Evolutionary conservation across 2,329 filamentous ascomycete species (phyloP).

Genomic region (Cephalotrichum gorgonifer): DNA sequence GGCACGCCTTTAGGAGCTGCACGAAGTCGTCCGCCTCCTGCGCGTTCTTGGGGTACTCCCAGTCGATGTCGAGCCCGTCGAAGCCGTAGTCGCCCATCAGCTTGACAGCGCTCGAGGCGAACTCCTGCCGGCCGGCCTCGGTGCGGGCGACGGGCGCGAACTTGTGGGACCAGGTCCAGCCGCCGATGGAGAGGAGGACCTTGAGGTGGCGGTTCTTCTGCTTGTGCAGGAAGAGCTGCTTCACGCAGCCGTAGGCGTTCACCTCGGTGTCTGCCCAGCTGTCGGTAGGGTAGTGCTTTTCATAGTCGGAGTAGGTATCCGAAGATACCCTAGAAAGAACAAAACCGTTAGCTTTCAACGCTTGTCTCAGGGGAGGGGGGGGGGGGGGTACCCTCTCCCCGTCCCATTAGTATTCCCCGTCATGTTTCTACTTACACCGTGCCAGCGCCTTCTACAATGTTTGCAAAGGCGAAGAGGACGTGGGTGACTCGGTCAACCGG

Average conservation of each 20-base stretch:
- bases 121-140: slow-evolving; percentile 47
- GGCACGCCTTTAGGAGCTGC: slow-evolving; percentile 29
- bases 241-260: slow-evolving; percentile 64
- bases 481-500: slow-evolving; percentile 60
- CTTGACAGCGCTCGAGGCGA: slow-evolving; percentile 58
- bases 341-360: too few relatives aligned
- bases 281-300: slow-evolving; percentile 52
- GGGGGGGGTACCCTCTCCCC: too few relatives aligned
- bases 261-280: slow-evolving; percentile 14
- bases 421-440: slow-evolving; percentile 15
- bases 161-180: slow-evolving; percentile 66
- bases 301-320: slow-evolving; percentile 50
- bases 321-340: slow-evolving; percentile 33
- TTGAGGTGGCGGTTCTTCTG: slow-evolving; percentile 68
- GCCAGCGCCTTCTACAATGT: slow-evolving; percentile 10
- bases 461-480: slow-evolving; percentile 45
- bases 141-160: slow-evolving; percentile 56
- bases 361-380: too few relatives aligned
- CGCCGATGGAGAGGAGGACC: slow-evolving; percentile 70
- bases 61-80: slow-evolving; percentile 47
- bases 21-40: slow-evolving; percentile 30
- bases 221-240: slow-evolving; percentile 69
- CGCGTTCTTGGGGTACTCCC: slow-evolving; percentile 37
- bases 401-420: too few relatives aligned
- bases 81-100: slow-evolving; percentile 59